Evolutionary conservation across 2,329 filamentous ascomycete genomes (phyloP).

Genomic region (Juglanconis sp.): DNA sequence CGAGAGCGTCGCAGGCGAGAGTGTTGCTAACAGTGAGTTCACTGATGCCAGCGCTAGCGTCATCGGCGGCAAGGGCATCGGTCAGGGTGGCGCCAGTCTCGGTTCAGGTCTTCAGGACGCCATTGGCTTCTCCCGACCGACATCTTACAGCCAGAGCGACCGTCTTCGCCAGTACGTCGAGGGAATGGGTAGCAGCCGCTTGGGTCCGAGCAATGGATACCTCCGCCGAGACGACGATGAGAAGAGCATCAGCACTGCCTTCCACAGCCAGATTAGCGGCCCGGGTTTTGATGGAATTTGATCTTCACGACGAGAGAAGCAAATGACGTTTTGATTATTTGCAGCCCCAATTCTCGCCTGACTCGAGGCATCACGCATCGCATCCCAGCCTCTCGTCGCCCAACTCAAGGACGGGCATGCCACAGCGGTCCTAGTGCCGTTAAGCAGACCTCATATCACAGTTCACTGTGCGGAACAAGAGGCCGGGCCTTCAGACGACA

Average conservation of each 20-base stretch:
- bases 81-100: constrained; percentile 85
- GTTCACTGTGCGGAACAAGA: constrained; percentile 1
- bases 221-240: constrained; percentile 84
- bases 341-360: constrained; percentile 3
- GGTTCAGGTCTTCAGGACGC: constrained; percentile 73
- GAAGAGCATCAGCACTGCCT: constrained; percentile 92
- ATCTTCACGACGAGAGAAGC: constrained; percentile 27
- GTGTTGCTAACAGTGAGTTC: constrained; percentile 84
- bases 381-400: constrained; percentile 8
- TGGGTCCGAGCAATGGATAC: constrained; percentile 64
- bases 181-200: constrained; percentile 61
- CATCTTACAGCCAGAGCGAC: constrained; percentile 75
- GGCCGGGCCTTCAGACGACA: neutral
- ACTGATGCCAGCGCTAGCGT: constrained; percentile 80
- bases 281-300: constrained; percentile 44
- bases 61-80: constrained; percentile 69
- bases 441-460: neutral
- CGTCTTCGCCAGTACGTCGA: constrained; percentile 94
- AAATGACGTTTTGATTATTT: constrained; percentile 9
- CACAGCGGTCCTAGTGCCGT: neutral
- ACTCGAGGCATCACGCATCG: neutral
- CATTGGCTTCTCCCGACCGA: constrained; percentile 61
- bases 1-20: constrained; percentile 85
- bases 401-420: neutral
- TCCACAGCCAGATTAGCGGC: constrained; percentile 86